Evolutionary conservation across 2,329 filamentous ascomycete species (phyloP).

Genomic region (Cytospora piceicola): DNA sequence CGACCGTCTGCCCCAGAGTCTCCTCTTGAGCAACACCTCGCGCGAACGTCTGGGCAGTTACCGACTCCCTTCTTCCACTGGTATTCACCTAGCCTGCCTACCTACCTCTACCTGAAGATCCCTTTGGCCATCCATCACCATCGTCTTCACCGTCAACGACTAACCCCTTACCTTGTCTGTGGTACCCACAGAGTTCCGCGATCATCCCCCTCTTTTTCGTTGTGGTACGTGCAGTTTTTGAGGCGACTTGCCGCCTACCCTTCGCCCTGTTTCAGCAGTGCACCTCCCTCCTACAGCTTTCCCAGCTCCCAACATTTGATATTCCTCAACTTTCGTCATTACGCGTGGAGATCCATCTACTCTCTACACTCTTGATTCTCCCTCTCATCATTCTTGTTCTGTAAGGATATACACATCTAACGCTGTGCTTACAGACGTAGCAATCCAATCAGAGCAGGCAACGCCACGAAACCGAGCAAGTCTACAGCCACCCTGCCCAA

Average conservation of each 20-base stretch:
- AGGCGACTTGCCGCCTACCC: slow-evolving; percentile 9
- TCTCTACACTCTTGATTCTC: neutral
- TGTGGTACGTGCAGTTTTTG: slow-evolving; percentile 17
- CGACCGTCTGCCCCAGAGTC: slow-evolving; percentile 7
- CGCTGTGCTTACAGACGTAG: slow-evolving; percentile 30
- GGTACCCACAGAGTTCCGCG: slow-evolving; percentile 10
- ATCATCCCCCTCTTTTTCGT: slow-evolving; percentile 20
- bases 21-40: neutral
- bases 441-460: slow-evolving; percentile 27
- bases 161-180: slow-evolving; percentile 20
- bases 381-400: neutral
- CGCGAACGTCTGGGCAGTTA: slow-evolving; percentile 13
- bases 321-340: slow-evolving; percentile 10
- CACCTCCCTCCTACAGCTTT: slow-evolving; percentile 22
- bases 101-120: slow-evolving; percentile 8
- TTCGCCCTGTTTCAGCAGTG: slow-evolving; percentile 27
- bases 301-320: slow-evolving; percentile 16
- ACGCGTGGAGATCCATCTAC: neutral
- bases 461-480: slow-evolving; percentile 19
- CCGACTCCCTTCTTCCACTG: neutral
- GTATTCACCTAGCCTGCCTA: neutral
- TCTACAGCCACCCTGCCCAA: slow-evolving; percentile 18
- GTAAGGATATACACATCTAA: slow-evolving; percentile 16
- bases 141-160: slow-evolving; percentile 19
- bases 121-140: slow-evolving; percentile 20